Evolutionary conservation across 805 yeast genomes (phyloP), one percentile per base, ranked within the genome.

Genomic region (Maudiozyma saulgeensis): DNA sequence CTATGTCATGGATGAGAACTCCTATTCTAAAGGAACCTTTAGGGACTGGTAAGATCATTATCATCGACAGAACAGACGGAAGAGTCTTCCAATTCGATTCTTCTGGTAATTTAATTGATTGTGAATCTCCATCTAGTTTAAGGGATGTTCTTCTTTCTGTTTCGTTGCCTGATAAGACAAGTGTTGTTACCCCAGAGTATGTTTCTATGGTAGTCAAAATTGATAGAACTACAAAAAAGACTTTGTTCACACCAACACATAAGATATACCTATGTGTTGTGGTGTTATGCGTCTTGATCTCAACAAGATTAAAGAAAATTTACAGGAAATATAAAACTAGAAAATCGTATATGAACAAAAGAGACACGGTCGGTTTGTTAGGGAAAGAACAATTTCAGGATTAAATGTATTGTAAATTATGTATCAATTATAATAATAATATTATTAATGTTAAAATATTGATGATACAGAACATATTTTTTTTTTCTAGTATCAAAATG

Each of bases 21-120:
- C 13, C 23, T 9, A n/a, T 25, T 12, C 18, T 41, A 64, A 63
- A 1, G 49, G 48, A 57, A 0, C 73, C 68, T 53, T 21, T 41
- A 3, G 51, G 62, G 9, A 60, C 67, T 2, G 91, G 90, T 6
- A 87, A 84, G 60, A 69, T 78, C 0, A 57, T 85, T 1, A 62
- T 85, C 2, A 64, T 82, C 34, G 76, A 68, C 61, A 70, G 63
- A 53, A 53, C 50, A 53, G 73, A 70, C 56, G 68, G 44, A 4
- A 37, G 54, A 47, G 56, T 64, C 50, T 69, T 67, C 52, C 69
- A 66, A 38, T 51, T 44, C 2, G 70, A 67, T 52, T 48, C 66
- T 3, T 49, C 51, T 25, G 84, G 82, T 0, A 51, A 59, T 0
- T 45, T 49, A 15, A 61, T 79, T 48, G 63, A 50, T 3, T 65